Base-by-base conservation (phyloP, 495 filamentous ascomycete species). In the Talaromyces wortmannii region DNA sequence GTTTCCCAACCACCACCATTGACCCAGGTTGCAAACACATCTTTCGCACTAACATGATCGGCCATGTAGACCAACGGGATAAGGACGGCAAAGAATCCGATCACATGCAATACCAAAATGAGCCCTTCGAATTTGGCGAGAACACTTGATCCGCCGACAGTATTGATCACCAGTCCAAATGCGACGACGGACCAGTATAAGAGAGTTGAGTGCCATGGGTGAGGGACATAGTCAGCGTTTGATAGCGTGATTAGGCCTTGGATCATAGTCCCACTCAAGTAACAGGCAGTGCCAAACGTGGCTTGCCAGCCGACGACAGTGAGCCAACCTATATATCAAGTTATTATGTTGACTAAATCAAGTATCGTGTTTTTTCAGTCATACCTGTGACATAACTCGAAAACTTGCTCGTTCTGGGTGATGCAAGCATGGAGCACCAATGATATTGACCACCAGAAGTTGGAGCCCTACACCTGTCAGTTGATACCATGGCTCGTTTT, bases 51-150 rank as follows among this genome's bases (percentile, higher is more conserved):
- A 17, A 71, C 67, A 15, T 71, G 71, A 6, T 77, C 75, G 8
- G 74, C 72, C 47, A 84, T 72, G 42, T 80, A 74, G 65, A 76
- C 76, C 13, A 88, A 63, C 0, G 81, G 78, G 16, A 86, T 78
- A 36, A 87, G 64, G 42, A 87, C 75, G 10, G 74, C 81, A 56
- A 88, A 82, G 48, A 88, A 77, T 1, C 81, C 82, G 15, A 79
- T 63, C 16, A 86, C 63, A 66, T 88, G 85, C 13, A 87, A 69
- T 12, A 85, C 70, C 31, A 88, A 62, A 46, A 85, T 78, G 15
- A 83, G 50, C 2, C 68, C 76, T 60, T 88, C 82, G 33, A 87
- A 65, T 15, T 78, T 60, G 0, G 85, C 82, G 33, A 87, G 68
- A 6, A 71, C 63, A 23, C 73, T 73, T 2, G 77, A 74, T 0